Conservation (phyloP, 108 stramenopile species). For the Phaeodactylum tricornutum region DNA sequence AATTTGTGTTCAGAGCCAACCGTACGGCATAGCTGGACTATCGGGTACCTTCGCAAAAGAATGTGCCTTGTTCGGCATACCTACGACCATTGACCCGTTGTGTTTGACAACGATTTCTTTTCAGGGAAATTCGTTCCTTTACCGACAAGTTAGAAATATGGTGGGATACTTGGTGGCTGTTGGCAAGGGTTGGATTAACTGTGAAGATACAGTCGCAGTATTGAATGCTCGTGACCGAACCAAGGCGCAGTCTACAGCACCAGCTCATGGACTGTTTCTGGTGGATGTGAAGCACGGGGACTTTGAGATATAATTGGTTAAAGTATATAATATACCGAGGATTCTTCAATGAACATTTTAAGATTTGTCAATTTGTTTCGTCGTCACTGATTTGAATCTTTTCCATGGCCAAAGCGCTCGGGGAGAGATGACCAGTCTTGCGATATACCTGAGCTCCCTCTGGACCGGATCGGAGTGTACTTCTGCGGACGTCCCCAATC, state of each 20-base stretch:
- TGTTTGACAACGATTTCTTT: conserved; percentile 32
- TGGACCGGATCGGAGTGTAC: conserved; percentile 11
- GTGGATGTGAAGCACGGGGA: conserved; percentile 70
- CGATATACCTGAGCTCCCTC: conserved; percentile 18
- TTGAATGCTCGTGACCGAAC: conserved; percentile 34
- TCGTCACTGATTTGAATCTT: conserved; percentile 18
- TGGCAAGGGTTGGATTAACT: conserved; percentile 37
- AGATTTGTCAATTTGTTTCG: too few species aligned
- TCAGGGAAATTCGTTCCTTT: conserved; percentile 64
- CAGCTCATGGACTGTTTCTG: conserved; percentile 70
- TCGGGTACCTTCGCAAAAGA: too few species aligned
- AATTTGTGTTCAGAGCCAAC: conserved; percentile 20
- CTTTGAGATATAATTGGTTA: conserved; percentile 41
- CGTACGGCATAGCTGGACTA: conserved; percentile 22
- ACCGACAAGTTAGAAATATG: conserved; percentile 78
- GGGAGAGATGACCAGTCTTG: conserved; percentile 25
- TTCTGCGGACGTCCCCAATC: conserved; percentile 4
- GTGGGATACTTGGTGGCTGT: conserved; percentile 62
- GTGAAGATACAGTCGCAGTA: conserved; percentile 35
- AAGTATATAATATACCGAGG: background rate
- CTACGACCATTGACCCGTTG: too few species aligned
- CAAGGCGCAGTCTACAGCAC: conserved; percentile 55
- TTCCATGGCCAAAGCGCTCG: conserved; percentile 17
- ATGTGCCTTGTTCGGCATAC: too few species aligned
- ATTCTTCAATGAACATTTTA: background rate